phyloP scores from a whole-genome alignment of 768 basidiomycete genomes.

The Kwoniella shandongensis region DNA sequence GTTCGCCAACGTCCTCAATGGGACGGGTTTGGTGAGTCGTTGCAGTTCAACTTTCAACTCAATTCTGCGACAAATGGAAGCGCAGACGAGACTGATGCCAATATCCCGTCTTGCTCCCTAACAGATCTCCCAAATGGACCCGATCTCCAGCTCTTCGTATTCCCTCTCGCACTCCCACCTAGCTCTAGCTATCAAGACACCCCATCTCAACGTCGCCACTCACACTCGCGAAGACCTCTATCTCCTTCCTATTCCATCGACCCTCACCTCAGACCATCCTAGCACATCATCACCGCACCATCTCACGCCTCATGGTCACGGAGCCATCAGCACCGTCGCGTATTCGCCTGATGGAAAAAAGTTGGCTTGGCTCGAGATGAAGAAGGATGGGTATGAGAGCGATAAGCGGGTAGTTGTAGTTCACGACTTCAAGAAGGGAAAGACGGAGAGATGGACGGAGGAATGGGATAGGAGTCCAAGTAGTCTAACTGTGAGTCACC shows the following conservation, averaged over 20 bases:
- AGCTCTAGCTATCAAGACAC: conserved; percentile 83
- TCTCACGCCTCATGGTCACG: conserved; percentile 80
- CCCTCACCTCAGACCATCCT: conserved; percentile 48
- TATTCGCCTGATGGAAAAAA: conserved; percentile 68
- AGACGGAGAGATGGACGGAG: conserved; percentile 62
- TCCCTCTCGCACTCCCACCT: conserved; percentile 62
- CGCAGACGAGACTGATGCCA: no score
- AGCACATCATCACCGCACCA: conserved; percentile 51
- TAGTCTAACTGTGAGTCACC: conserved; percentile 60
- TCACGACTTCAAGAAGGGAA: conserved; percentile 61
- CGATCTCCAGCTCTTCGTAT: conserved; percentile 20
- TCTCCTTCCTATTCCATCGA: conserved; percentile 29
- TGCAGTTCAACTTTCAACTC: conserved; percentile 1
- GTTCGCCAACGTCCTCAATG: conserved; percentile 28
- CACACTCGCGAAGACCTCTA: conserved; percentile 86
- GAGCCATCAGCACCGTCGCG: conserved; percentile 72
- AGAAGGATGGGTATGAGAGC: conserved; percentile 83
- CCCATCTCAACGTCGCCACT: conserved; percentile 69
- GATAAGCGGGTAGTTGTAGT: conserved; percentile 73
- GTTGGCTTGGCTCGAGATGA: conserved; percentile 84
- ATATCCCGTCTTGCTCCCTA: not conserved
- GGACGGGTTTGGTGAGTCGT: conserved; percentile 28
- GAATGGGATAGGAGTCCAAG: conserved; percentile 81
- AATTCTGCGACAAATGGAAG: no score
- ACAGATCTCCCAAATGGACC: conserved; percentile 73